Evolutionary conservation across 2,329 filamentous ascomycete species (phyloP).

Genomic region (Trichoderma cornu-damae): DNA sequence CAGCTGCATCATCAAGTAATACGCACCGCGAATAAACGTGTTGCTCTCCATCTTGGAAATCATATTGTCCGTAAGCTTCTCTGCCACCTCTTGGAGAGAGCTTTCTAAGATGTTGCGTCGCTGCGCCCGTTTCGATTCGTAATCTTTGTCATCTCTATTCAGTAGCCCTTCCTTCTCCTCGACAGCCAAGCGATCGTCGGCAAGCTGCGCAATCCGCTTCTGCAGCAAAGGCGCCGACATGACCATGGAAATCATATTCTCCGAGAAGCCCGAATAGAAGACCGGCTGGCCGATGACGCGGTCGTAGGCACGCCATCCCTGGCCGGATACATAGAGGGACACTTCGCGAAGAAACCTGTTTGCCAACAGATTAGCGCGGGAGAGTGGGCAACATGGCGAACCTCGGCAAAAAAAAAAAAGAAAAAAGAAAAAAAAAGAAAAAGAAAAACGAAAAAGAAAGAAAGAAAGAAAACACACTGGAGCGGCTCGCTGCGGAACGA

Average conservation of each 20-base stretch:
- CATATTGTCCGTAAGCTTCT: constrained; percentile 87
- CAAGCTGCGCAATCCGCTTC: constrained; percentile 68
- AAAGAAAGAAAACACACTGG: constrained; percentile 50
- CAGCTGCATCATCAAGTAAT: constrained; percentile 83
- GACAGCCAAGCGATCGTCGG: constrained; percentile 64
- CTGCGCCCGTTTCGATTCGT: constrained; percentile 45
- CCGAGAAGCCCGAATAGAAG: constrained; percentile 87
- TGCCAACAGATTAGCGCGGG: constrained; percentile 20
- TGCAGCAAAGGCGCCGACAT: constrained; percentile 71
- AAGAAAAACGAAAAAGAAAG: too few relatives aligned
- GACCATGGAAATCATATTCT: constrained; percentile 78
- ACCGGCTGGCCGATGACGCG: constrained; percentile 84
- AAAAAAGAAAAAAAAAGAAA: too few relatives aligned
- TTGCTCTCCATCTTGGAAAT: constrained; percentile 99
- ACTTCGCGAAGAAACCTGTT: constrained; percentile 88
- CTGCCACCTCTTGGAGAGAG: constrained; percentile 73
- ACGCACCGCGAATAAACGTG: constrained; percentile 83
- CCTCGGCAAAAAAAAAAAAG: too few relatives aligned
- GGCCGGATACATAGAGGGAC: constrained; percentile 84
- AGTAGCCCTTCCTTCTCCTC: constrained; percentile 73
- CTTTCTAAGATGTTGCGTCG: constrained; percentile 62
- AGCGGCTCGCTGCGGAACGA: constrained; percentile 71
- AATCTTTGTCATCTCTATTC: constrained; percentile 50
- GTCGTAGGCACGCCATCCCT: constrained; percentile 94
- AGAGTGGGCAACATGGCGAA: neutral